Percentiles rank a stretch among this genome's conserved stretches.
Conservation (phyloP, 139 green algal species). For the Yamagishiella unicocca region DNA sequence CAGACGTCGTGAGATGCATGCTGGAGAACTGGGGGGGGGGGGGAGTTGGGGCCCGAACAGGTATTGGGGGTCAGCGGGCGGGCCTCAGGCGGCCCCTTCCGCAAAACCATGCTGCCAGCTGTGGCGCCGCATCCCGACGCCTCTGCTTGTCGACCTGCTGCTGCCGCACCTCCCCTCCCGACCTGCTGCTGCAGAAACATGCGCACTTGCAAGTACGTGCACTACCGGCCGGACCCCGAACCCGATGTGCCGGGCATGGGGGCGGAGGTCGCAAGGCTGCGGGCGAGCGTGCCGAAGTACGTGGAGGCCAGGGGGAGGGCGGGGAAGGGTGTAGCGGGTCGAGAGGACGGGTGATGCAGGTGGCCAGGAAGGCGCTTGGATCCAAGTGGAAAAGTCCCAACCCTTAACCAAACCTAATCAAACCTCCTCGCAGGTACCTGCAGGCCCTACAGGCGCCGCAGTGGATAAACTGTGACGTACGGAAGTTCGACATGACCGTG, state of each 20-base stretch:
- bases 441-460: conserved; percentile 78
- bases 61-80: not conserved
- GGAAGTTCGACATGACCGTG: conserved; percentile 84
- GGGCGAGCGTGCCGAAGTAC: conserved; percentile 51
- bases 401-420: not conserved
- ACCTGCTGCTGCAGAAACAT: conserved; percentile 61
- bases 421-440: conserved; percentile 43
- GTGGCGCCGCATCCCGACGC: too few species aligned
- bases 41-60: not conserved
- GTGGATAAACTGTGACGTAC: conserved; percentile 89
- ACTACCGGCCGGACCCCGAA: conserved; percentile 84
- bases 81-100: too few species aligned
- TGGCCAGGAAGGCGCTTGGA: not conserved
- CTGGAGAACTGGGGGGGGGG: not conserved
- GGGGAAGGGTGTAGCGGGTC: not conserved
- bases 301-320: not conserved
- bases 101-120: too few species aligned
- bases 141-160: not conserved
- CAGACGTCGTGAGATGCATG: too few species aligned
- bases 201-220: conserved; percentile 80
- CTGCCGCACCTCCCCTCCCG: not conserved
- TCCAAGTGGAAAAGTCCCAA: not conserved
- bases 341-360: not conserved
- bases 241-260: conserved; percentile 56
- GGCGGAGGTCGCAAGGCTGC: conserved; percentile 29